Conservation (phyloP, 1,139 yeast species). For the Geotrichum phurueaensis region DNA sequence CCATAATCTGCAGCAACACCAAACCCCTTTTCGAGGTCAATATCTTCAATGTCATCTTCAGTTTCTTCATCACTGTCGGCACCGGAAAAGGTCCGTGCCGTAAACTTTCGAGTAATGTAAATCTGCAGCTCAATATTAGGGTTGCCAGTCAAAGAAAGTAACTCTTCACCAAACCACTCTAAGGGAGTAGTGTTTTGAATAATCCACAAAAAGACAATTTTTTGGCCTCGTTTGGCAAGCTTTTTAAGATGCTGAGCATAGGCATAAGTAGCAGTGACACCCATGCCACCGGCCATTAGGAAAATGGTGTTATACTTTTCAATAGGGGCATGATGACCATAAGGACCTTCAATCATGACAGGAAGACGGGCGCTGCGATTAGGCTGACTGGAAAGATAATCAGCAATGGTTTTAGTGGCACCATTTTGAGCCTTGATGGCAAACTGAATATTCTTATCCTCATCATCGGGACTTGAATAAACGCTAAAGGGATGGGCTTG, state of each 20-base stretch:
- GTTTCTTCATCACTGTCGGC: slow-evolving; percentile 7
- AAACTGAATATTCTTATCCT: slow-evolving; percentile 27
- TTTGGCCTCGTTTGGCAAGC: slow-evolving; percentile 25
- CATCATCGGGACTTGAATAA: slow-evolving; percentile 28
- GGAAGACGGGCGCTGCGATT: slow-evolving; percentile 24
- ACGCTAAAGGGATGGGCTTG: slow-evolving; percentile 71
- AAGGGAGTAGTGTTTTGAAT: slow-evolving; percentile 43
- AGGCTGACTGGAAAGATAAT: slow-evolving; percentile 21
- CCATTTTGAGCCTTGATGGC: slow-evolving; percentile 33
- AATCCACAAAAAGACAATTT: slow-evolving; percentile 47
- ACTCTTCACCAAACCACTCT: slow-evolving; percentile 41
- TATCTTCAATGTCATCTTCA: background rate
- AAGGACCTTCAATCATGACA: slow-evolving; percentile 55
- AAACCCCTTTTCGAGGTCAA: background rate
- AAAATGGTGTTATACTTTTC: slow-evolving; percentile 47
- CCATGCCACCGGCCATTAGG: slow-evolving; percentile 60
- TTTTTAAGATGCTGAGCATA: slow-evolving; percentile 21
- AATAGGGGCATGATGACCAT: slow-evolving; percentile 46
- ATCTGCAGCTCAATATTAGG: slow-evolving; percentile 18
- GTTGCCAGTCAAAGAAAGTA: slow-evolving; percentile 8
- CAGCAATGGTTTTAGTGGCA: slow-evolving; percentile 26
- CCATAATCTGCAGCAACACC: background rate
- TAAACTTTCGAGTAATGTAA: slow-evolving; percentile 18
- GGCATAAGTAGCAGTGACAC: slow-evolving; percentile 49
- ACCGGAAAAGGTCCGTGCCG: slow-evolving; percentile 1